phyloP scores from a whole-genome alignment of 164 flowering plant genomes.

The Tetracentron sinense region DNA sequence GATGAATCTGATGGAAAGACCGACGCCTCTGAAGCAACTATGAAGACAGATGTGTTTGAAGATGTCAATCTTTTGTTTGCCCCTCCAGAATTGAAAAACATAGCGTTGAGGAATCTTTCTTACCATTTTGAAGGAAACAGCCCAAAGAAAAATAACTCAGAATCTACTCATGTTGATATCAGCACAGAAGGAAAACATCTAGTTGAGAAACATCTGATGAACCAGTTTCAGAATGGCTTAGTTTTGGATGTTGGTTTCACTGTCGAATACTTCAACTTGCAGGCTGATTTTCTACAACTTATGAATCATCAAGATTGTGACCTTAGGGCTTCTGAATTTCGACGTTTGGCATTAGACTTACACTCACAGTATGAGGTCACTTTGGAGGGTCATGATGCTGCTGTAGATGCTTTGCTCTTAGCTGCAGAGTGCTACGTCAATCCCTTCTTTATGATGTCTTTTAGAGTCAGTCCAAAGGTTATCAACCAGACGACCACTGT shows the following conservation, averaged over 20 bases:
- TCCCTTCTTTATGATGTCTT: constrained; percentile 67
- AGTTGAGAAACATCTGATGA: constrained; percentile 17
- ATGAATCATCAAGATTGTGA: constrained; percentile 61
- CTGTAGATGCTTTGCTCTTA: constrained; percentile 83
- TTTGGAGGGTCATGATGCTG: constrained; percentile 72
- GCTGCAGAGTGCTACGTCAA: constrained; percentile 90
- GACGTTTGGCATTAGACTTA: constrained; percentile 65
- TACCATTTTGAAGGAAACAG: constrained; percentile 20
- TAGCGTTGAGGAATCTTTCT: constrained; percentile 34
- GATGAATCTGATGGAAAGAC: constrained; percentile 48
- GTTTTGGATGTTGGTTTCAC: constrained; percentile 44
- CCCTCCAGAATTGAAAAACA: constrained; percentile 54
- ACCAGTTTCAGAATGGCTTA: constrained; percentile 23
- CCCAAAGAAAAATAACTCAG: constrained; percentile 24
- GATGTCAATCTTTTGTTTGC: constrained; percentile 70
- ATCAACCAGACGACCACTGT: constrained; percentile 19
- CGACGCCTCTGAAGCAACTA: constrained; percentile 39
- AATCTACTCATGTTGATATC: constrained; percentile 26
- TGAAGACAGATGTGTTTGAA: constrained; percentile 49
- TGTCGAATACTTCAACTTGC: constrained; percentile 52
- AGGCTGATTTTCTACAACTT: constrained; percentile 76
- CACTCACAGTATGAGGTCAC: constrained; percentile 55
- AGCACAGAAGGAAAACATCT: constrained; percentile 31
- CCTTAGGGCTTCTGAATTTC: constrained; percentile 78
- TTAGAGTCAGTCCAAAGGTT: constrained; percentile 28